These are phyloP conservation scores for Calonectria multiphialidica DNA, from an alignment of 2,329 filamentous ascomycete genomes.

Conservation along the genomic window DNA sequence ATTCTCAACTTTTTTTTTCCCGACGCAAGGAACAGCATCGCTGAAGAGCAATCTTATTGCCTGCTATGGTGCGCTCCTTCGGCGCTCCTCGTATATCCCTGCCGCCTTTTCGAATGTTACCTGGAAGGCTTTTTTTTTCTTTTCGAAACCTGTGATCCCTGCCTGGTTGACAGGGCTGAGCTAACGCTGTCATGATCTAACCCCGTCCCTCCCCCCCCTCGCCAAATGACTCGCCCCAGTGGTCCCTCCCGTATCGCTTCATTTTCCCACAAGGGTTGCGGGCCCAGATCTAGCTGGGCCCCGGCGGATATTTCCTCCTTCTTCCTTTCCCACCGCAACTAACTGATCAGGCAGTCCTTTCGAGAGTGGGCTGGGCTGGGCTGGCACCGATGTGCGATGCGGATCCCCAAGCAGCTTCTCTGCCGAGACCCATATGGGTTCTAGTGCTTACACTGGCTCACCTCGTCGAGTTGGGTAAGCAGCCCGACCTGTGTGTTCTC, in stretches of 20 bases:
- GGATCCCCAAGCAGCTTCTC: constrained; percentile 3
- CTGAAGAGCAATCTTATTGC: neutral
- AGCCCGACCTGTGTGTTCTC: constrained; percentile 12
- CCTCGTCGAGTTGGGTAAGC: constrained; percentile 19
- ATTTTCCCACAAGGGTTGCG: neutral
- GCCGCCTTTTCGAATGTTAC: neutral
- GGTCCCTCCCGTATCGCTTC: neutral
- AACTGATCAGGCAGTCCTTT: neutral
- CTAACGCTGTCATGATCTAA: constrained; percentile 11
- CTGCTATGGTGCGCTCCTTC: neutral
- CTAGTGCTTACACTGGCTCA: constrained; percentile 27
- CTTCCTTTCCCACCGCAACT: neutral
- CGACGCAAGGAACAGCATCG: neutral
- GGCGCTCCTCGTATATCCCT: neutral
- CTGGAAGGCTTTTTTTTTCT: neutral
- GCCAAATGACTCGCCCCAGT: neutral
- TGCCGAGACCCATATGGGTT: constrained; percentile 14
- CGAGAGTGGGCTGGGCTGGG: neutral
- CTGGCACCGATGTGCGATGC: neutral
- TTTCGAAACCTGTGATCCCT: constrained; percentile 7
- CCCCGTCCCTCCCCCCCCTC: neutral
- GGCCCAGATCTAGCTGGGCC: neutral
- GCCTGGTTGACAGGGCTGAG: constrained; percentile 8
- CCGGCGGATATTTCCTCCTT: neutral
- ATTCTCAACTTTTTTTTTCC: neutral